These are phyloP conservation scores for Artomyces pyxidatus DNA, from an alignment of 768 basidiomycete species.

Conservation along the genomic window DNA sequence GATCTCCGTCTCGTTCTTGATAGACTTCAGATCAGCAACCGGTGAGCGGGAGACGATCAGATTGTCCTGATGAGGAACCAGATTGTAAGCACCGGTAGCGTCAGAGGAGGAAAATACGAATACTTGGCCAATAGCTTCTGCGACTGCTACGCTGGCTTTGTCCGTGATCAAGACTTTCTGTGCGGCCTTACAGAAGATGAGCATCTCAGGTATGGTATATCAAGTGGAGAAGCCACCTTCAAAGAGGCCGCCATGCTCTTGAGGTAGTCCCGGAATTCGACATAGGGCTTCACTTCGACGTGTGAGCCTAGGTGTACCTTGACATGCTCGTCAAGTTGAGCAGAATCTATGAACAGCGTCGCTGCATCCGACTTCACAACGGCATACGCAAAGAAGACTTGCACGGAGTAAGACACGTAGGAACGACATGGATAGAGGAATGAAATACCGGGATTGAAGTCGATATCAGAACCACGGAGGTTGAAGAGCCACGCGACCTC, in stretches of 20 bases:
- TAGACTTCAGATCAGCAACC: constrained; percentile 68
- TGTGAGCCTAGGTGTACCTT: constrained; percentile 44
- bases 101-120: constrained; percentile 9
- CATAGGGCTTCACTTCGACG: constrained; percentile 67
- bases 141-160: constrained; percentile 75
- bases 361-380: constrained; percentile 53
- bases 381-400: constrained; percentile 91
- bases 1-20: constrained; percentile 76
- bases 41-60: constrained; percentile 61
- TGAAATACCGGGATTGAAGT: constrained; percentile 63
- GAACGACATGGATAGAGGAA: background rate
- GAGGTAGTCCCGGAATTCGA: constrained; percentile 57
- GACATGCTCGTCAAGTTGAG: constrained; percentile 40
- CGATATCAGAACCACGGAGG: constrained; percentile 86
- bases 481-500: constrained; percentile 95
- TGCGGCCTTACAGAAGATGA: background rate
- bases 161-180: constrained; percentile 72
- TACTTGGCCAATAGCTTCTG: constrained; percentile 69
- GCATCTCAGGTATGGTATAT: background rate
- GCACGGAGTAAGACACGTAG: background rate
- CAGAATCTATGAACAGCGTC: constrained; percentile 59
- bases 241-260: constrained; percentile 35
- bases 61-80: constrained; percentile 34
- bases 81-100: background rate
- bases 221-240: background rate